phyloP scores from a whole-genome alignment of 208 protist species.

The Crithidia mellificae region DNA sequence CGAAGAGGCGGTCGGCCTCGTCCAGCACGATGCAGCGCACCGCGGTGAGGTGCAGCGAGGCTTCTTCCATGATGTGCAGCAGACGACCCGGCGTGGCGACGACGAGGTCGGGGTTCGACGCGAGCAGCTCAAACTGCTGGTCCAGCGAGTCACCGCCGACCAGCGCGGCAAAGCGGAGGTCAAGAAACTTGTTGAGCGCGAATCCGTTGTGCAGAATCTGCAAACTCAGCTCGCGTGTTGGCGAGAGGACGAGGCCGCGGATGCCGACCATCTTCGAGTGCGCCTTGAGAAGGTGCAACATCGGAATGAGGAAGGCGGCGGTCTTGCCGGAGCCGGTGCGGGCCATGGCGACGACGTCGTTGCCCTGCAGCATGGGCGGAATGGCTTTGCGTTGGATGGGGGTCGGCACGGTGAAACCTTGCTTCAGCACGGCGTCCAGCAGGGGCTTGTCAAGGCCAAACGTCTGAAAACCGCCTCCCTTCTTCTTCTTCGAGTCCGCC shows the following conservation, averaged over 20 bases:
- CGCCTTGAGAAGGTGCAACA: slow-evolving; percentile 93
- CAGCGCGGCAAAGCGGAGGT: slow-evolving; percentile 93
- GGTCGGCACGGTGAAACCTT: slow-evolving; percentile 98
- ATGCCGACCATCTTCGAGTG: slow-evolving; percentile 95
- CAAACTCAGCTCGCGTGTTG: slow-evolving; percentile 98
- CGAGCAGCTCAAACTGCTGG: slow-evolving; percentile 96
- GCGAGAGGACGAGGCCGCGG: slow-evolving; percentile 97
- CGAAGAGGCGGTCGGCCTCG: slow-evolving; percentile 99
- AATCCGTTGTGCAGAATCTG: slow-evolving; percentile 97
- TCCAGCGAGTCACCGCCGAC: slow-evolving; percentile 97
- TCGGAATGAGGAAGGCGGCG: slow-evolving; percentile 98
- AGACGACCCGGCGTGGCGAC: slow-evolving; percentile 99
- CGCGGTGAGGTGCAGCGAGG: slow-evolving; percentile 88
- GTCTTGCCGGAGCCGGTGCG: slow-evolving; percentile 99
- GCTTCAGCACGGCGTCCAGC: slow-evolving; percentile 92
- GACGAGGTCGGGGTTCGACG: slow-evolving; percentile 98
- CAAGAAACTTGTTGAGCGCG: slow-evolving; percentile 93
- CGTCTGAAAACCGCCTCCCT: slow-evolving; percentile 86
- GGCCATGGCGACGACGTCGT: slow-evolving; percentile 99
- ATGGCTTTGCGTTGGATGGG: slow-evolving; percentile 99
- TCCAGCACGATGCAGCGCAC: slow-evolving; percentile 98
- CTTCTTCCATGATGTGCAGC: slow-evolving; percentile 96
- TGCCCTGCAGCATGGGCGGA: slow-evolving; percentile 92
- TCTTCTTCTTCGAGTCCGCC: slow-evolving; percentile 72
- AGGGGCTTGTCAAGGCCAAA: slow-evolving; percentile 91